These are phyloP conservation scores for Solanum bukasovii DNA, from an alignment of 257 asterid species.

Conservation along the genomic window DNA sequence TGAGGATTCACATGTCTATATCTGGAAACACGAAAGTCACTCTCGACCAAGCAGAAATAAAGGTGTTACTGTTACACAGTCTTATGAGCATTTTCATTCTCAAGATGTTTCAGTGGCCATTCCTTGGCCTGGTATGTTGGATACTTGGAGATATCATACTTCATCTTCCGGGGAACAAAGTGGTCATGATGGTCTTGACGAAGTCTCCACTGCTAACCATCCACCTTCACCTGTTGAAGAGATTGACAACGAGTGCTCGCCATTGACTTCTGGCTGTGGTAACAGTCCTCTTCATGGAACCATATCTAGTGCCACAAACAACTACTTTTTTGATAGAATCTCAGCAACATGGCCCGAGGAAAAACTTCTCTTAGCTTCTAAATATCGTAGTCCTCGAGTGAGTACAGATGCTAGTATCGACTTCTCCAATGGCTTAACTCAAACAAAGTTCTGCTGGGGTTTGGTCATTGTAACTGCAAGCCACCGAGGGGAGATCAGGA, in stretches of 20 bases:
- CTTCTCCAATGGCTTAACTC: neutral
- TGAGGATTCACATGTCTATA: constrained; percentile 83
- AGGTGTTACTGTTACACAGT: constrained; percentile 62
- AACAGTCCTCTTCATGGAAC: constrained; percentile 53
- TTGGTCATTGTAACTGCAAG: constrained; percentile 19
- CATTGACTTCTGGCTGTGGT: constrained; percentile 36
- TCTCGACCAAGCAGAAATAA: constrained; percentile 72
- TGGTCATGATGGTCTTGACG: constrained; percentile 1
- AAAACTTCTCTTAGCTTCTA: constrained; percentile 44
- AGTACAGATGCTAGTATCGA: constrained; percentile 3
- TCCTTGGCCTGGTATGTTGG: constrained; percentile 16
- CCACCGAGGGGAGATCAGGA: constrained; percentile 12
- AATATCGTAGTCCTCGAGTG: neutral
- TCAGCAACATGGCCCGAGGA: constrained; percentile 93
- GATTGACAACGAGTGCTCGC: constrained; percentile 37
- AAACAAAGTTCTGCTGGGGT: constrained; percentile 9
- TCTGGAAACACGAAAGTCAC: constrained; percentile 86
- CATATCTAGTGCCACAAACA: constrained; percentile 40
- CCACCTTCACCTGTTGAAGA: constrained; percentile 61
- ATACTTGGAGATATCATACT: neutral
- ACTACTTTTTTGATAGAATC: constrained; percentile 62
- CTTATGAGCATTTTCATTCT: constrained; percentile 53
- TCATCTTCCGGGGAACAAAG: constrained; percentile 1
- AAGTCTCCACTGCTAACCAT: constrained; percentile 19
- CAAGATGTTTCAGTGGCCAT: constrained; percentile 22